A percentile compares a stretch with the other conserved stretches of the same genome.
phyloP scores from a whole-genome alignment of 805 yeast genomes.

The Lachancea waltii region DNA sequence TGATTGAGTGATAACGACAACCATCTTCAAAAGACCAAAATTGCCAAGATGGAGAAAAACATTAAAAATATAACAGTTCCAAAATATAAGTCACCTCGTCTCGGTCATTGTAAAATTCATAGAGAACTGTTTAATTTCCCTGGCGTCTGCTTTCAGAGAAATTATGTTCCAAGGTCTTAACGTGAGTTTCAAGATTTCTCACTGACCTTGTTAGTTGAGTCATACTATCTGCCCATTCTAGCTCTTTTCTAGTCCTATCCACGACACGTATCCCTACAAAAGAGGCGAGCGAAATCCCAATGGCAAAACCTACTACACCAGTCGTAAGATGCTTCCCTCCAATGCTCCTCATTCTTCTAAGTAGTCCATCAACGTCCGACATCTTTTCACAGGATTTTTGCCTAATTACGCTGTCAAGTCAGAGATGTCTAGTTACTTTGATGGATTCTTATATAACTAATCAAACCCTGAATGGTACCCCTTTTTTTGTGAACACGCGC shows the following conservation, averaged over 20 bases:
- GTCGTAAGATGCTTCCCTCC: slow-evolving; percentile 4
- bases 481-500: too few relatives aligned
- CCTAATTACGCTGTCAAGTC: too few relatives aligned
- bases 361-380: slow-evolving; percentile 3
- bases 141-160: background rate
- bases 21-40: background rate
- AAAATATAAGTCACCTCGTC: too few relatives aligned
- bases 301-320: slow-evolving; percentile 9
- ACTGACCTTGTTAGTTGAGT: slow-evolving; percentile 9
- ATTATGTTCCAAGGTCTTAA: slow-evolving; percentile 8
- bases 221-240: slow-evolving; percentile 11
- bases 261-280: slow-evolving; percentile 9
- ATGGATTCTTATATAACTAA: too few relatives aligned
- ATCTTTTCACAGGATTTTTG: too few relatives aligned
- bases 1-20: background rate
- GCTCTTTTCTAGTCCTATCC: slow-evolving; percentile 9
- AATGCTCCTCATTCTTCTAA: background rate
- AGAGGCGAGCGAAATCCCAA: slow-evolving; percentile 8
- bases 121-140: background rate
- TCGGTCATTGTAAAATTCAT: too few relatives aligned
- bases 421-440: too few relatives aligned
- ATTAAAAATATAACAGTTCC: too few relatives aligned
- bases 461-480: too few relatives aligned
- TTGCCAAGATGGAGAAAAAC: too few relatives aligned
- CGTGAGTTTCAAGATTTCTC: slow-evolving; percentile 10